Conservation (phyloP, 202 grass and related monocot genomes). For the Digitaria exilis region DNA sequence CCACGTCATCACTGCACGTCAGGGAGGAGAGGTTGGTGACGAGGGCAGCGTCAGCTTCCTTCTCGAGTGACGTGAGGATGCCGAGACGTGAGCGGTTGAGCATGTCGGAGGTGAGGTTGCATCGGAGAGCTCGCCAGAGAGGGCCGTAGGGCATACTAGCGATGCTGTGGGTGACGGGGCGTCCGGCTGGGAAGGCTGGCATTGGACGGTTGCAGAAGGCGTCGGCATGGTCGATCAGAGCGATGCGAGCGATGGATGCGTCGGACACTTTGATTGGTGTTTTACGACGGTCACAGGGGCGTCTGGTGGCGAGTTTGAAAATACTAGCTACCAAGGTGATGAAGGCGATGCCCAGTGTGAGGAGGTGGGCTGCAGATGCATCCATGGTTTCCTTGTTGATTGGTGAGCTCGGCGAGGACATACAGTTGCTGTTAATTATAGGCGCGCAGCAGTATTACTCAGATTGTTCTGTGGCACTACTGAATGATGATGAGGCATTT, state of each 20-base stretch:
- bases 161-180: background rate
- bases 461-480: no score
- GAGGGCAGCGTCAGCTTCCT: background rate
- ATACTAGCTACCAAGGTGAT: no score
- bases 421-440: no score
- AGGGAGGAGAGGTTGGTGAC: background rate
- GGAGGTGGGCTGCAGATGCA: no score
- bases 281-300: no score
- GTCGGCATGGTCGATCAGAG: background rate
- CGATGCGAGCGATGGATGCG: background rate
- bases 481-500: no score
- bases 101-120: background rate
- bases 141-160: background rate
- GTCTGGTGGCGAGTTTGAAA: no score
- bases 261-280: no score
- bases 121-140: background rate
- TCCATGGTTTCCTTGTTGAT: no score
- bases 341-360: no score
- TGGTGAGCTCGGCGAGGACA: no score
- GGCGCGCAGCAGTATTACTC: no score
- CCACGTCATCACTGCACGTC: background rate
- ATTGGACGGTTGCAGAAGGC: background rate
- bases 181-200: background rate
- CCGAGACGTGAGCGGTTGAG: background rate
- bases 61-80: background rate